Evolutionary conservation across 2,329 filamentous ascomycete species (phyloP), one percentile per base, ranked within the genome.

Genomic region (Harringtonia aguacate): DNA sequence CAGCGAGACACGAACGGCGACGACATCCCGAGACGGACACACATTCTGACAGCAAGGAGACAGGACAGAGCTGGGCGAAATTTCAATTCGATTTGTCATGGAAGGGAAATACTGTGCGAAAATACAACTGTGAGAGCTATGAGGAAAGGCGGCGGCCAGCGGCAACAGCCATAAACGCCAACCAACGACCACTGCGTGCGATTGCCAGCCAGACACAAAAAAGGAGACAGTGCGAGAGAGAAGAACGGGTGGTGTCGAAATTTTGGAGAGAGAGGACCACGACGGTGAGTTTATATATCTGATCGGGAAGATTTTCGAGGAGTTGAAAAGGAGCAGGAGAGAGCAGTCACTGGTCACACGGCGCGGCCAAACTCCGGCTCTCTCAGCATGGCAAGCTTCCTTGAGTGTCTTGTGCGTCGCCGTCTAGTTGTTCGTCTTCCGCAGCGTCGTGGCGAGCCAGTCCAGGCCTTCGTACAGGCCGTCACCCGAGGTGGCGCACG

Each of bases 391-490:
- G 24, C 31, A 20, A 12, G 9, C 31, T 20, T 41, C 39, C 13
- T 21, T 6, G 22, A 24, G 18, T 15, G 17, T 20, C 40, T 34
- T 15, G 31, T 37, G 22, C 30, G 15, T 34, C 22, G 18, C 27
- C 24, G n/a, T 36, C 29, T 41, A 46, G 37, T 76, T 72, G 59
- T 74, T 75, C 60, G 75, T 71, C 77, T 89, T 89, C 68, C 82
- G 79, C 67, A 92, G 80, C 61, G 84, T 84, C 66, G 78, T 82
- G 66, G 84, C 83, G 62, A 89, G 81, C 84, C 86, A 90, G 73
- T 90, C 89, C 61, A 97, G 86, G 81, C 90, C 90, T 74, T 97
- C 90, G 71, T 97, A 97, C 61, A 97, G 85, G 87, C 90, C 90
- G 69, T 97, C 92, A 79, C 90, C 90, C 55, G 89, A 95, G 57